Base-by-base conservation (phyloP, 1,284 basidiomycete genomes). In the Boletellus deceptivus region DNA sequence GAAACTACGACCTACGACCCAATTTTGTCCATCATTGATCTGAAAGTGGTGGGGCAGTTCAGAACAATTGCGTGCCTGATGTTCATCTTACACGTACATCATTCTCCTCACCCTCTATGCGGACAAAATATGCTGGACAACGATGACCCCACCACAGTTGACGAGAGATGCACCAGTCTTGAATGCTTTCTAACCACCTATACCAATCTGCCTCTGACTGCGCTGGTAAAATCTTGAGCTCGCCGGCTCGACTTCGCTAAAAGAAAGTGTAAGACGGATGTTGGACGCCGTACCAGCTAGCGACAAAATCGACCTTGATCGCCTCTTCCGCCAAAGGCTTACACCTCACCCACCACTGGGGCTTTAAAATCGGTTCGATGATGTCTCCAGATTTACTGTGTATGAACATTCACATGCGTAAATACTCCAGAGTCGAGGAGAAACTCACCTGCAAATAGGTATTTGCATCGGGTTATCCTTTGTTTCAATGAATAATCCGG, bases 71-170 rank as follows among this genome's bases (percentile, higher is more conserved):
- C 20, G 22, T 6, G 34, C 14, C 9, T 24, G 20, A 27, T 54
- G 62, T 22, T 6, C 7, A 48, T 58, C 5, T 38, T 10, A 33
- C 9, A 71, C 83, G 63, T 62, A 90, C 88, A 58, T 96, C 89
- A 54, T 86, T 83, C 13, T 79, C 75, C 58, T 80, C 72, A 16
- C 93, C 95, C 56, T 96, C 90, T 54, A 98, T 84, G 50, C 83
- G 80, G 52, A 98, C 86, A 60, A 95, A 90, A 75, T 98, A 99
- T 1, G 94, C 97, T 8, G 97, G 97, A 68, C 87, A 91, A 55
- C 96, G 83, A 70, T 99, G 97, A 18, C 97, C 96, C 96, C 96
- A 99, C 97, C 97, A 99, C 13, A 99, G 79, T 69, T 99, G 97
- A 53, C 97, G 90, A 8, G 95, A 98, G 62, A 99, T 91, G 75